Percentiles rank a stretch among this genome's conserved stretches.
These are phyloP conservation scores for Paradendryphiella salina DNA, from an alignment of 2,329 filamentous ascomycete genomes.

Conservation along the genomic window DNA sequence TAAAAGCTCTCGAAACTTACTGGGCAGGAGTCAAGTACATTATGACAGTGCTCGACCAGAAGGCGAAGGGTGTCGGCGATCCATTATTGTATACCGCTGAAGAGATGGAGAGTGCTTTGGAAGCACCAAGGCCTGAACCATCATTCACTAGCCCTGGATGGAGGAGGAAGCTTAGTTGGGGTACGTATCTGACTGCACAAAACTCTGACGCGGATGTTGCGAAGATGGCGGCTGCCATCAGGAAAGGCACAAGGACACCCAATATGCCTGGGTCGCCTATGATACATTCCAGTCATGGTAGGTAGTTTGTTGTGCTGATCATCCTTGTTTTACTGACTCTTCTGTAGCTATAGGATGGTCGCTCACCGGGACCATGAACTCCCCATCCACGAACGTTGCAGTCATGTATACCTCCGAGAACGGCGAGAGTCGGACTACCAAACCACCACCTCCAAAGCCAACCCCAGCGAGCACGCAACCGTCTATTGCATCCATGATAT, in stretches of 20 bases:
- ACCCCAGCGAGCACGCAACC: slow-evolving; percentile 27
- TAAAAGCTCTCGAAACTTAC: slow-evolving; percentile 78
- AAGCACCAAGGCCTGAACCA: slow-evolving; percentile 56
- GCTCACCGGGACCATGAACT: slow-evolving; percentile 84
- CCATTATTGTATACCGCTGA: slow-evolving; percentile 67
- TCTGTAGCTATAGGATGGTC: slow-evolving; percentile 74
- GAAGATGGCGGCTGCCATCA: slow-evolving; percentile 40
- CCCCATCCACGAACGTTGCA: slow-evolving; percentile 79
- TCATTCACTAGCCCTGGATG: slow-evolving; percentile 57
- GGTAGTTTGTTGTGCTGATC: background rate
- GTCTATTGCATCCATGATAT: slow-evolving; percentile 40
- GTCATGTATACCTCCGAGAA: slow-evolving; percentile 70
- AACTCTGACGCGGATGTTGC: slow-evolving; percentile 35
- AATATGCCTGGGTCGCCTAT: slow-evolving; percentile 52
- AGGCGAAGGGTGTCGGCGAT: slow-evolving; percentile 83
- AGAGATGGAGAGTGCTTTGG: slow-evolving; percentile 73
- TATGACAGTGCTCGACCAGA: slow-evolving; percentile 81
- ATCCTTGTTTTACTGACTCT: slow-evolving; percentile 14
- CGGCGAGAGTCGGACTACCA: slow-evolving; percentile 32
- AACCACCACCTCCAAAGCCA: slow-evolving; percentile 23
- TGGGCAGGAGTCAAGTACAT: slow-evolving; percentile 90
- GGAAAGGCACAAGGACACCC: slow-evolving; percentile 32
- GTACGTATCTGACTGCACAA: slow-evolving; percentile 47
- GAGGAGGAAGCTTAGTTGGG: slow-evolving; percentile 53
- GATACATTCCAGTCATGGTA: slow-evolving; percentile 57